Evolutionary conservation across 2,329 filamentous ascomycete species (phyloP), one percentile per base, ranked within the genome.

Genomic region (Pyricularia grisea): DNA sequence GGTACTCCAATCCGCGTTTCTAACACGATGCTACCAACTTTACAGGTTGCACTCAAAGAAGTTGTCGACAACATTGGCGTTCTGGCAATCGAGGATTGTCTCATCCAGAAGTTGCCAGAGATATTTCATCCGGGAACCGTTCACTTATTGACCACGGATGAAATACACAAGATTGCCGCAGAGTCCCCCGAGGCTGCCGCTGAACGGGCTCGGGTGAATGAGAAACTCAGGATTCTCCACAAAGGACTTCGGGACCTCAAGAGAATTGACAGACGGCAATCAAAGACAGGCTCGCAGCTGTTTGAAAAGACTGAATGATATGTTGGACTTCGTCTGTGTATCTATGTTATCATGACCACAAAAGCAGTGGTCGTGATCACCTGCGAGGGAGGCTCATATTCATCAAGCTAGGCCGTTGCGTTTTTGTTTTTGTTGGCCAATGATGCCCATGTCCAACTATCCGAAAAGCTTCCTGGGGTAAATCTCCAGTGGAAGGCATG

Each of bases 31-130:
- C 36, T 20, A 42, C 3, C 36, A 42, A 42, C 36, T 42, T 12
- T 42, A 17, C 66, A 78, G 73, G 73, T 76, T 6, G 73, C 74
- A 1, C 33, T 76, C 64, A 74, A 75, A 55, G 70, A 69, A n/a
- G 69, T 74, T 28, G 50, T 76, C 25, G 75, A 77, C 67, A 72
- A 76, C 50, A 65, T 77, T 50, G 68, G 70, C 31, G 67, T 72
- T 4, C 69, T 73, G 3, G 75, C 70, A 3, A 69, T 77, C 33
- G 75, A 77, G 64, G 65, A 70, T n/a, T 73, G 72, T 33, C 69
- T 76, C 30, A 27, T 76, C 3, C 36, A 63, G 5, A 71, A 73
- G 61, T 71, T 77, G n/a, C 30, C 30, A 9, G 65, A 42, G 20
- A 25, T 50, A 33, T 20, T 66, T 17, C 50, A 33, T 11, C 31